Base-by-base conservation (phyloP, 495 filamentous ascomycete species). In the Penicillium pulvis region DNA sequence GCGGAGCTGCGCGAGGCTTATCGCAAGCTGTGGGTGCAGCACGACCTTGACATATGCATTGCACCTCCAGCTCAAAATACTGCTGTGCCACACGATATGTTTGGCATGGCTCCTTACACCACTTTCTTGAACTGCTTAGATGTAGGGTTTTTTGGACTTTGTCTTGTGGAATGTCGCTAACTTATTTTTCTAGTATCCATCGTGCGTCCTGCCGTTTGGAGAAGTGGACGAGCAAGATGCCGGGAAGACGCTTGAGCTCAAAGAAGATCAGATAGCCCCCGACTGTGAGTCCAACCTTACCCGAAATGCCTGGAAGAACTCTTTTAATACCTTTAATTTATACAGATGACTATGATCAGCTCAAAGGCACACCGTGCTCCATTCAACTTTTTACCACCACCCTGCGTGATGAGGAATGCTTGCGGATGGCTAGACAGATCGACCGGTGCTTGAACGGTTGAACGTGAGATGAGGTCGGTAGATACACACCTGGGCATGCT, bases 61-160 rank as follows among this genome's bases (percentile, higher is more conserved):
- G 65, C 71, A 46, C 75, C 78, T 4, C 63, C 68, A 44, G 71
- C 75, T 24, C 73, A 78, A 56, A 71, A 57, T 10, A 80, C 77
- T 7, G 78, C 79, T 2, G 69, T 76, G 16, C 58, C 65, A 31
- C 80, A 82, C 61, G 79, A 82, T 63, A 70, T 59, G 2, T 81
- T 72, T 61, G 76, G 79, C 2, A 36, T 75, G 20, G 57, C 72
- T 19, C 54, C 71, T 4, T 81, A 81, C 53, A 80, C 78, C 6
- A 61, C 71, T 6, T 60, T 80, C 16, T 62, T 70, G 60, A 81
- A 81, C 62, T 39, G 71, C 31, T 60, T 81, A 0, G 75, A 81
- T 60, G 79, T 81, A 62, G 66, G 79, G 68, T 45, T 20, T 11
- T 23, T 1, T 58, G 11, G 35, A 6, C 1, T 1, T 10, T 51